Percentiles rank a stretch among this genome's conserved stretches.
phyloP scores from a whole-genome alignment of 2,329 filamentous ascomycete species.

The Microsporum ferrugineum region DNA sequence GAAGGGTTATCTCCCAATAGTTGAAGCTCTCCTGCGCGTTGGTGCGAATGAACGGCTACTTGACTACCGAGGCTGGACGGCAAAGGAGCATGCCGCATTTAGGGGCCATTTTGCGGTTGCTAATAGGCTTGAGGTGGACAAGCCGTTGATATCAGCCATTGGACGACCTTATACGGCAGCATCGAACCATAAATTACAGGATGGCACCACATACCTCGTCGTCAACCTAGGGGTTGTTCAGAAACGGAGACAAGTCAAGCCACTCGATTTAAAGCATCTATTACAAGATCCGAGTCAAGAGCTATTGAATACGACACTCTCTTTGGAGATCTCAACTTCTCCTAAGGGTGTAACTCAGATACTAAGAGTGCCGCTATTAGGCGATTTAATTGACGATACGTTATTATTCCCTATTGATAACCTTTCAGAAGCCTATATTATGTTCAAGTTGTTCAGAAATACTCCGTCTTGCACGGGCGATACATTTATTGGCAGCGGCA shows the following conservation, averaged over 20 bases:
- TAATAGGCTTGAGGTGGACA: conserved; percentile 9
- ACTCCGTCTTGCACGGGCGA: conserved; percentile 13
- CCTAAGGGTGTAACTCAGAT: neutral
- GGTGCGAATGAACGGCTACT: conserved; percentile 16
- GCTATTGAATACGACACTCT: conserved; percentile 4
- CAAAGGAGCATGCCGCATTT: conserved; percentile 27
- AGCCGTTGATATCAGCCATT: neutral
- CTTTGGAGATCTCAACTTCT: conserved; percentile 10
- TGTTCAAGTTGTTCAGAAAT: conserved; percentile 9
- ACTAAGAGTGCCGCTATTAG: conserved; percentile 19
- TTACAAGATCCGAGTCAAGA: neutral
- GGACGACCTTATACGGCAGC: neutral
- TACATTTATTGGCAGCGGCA: conserved; percentile 20
- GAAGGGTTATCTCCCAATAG: conserved; percentile 19
- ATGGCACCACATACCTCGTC: conserved; percentile 7
- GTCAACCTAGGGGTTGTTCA: conserved; percentile 17
- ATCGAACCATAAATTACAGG: neutral
- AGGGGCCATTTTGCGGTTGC: conserved; percentile 25
- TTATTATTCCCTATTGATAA: conserved; percentile 16
- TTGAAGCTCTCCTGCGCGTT: conserved; percentile 20
- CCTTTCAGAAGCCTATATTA: conserved; percentile 10
- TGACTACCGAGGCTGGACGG: conserved; percentile 26
- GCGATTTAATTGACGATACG: conserved; percentile 16
- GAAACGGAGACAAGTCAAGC: conserved; percentile 7
- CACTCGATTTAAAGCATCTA: conserved; percentile 8